phyloP scores from a whole-genome alignment of 305 asterid genomes.

The Euphrasia arctica region DNA sequence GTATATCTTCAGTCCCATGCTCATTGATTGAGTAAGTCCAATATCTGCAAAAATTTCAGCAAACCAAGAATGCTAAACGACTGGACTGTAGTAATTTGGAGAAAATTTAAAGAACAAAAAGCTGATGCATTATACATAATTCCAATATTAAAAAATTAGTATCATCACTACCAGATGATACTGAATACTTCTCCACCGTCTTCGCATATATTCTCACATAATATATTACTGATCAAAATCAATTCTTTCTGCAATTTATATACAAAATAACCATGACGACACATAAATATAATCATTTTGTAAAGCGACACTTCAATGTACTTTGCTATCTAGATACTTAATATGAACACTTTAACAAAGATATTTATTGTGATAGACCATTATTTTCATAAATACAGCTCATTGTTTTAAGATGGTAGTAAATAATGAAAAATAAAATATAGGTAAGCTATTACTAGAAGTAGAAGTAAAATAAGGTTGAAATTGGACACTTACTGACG shows the following conservation, averaged over 20 bases:
- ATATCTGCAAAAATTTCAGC: conserved; percentile 51
- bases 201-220: not conserved
- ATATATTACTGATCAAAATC: too few species aligned
- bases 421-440: not conserved
- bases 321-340: not conserved
- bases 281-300: not conserved
- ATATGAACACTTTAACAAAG: not conserved
- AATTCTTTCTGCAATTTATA: too few species aligned
- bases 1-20: conserved; percentile 86
- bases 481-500: conserved; percentile 57
- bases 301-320: not conserved
- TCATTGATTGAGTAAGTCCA: conserved; percentile 91
- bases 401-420: not conserved
- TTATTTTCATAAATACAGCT: conserved; percentile 1
- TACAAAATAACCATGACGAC: not conserved
- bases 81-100: not conserved
- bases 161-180: not conserved
- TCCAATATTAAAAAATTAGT: too few species aligned
- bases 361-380: not conserved
- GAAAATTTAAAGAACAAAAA: not conserved
- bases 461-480: not conserved
- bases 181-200: not conserved
- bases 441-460: not conserved
- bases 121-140: not conserved
- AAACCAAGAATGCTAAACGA: conserved; percentile 11